Evolutionary conservation across 805 yeast species (phyloP).

Genomic region (Candida awuae): DNA sequence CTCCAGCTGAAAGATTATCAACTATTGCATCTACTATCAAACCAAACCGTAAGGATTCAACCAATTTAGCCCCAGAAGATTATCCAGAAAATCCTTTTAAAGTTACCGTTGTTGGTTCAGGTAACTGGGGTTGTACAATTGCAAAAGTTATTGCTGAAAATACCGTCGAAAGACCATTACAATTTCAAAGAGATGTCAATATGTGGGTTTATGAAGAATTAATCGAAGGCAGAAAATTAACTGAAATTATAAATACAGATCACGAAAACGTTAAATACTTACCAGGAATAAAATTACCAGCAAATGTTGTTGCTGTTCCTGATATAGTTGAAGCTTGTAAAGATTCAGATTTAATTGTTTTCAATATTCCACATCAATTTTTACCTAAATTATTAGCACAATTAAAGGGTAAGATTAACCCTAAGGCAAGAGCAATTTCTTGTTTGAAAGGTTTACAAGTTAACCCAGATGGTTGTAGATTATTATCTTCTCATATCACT

Average conservation of each 20-base stretch:
- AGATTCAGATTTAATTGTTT: conserved; percentile 79
- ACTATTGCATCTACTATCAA: conserved; percentile 15
- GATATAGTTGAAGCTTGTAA: conserved; percentile 66
- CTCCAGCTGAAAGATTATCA: conserved; percentile 23
- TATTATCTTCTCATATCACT: conserved; percentile 71
- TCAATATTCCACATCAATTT: conserved; percentile 97
- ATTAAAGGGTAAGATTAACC: conserved; percentile 66
- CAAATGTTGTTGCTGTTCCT: conserved; percentile 83
- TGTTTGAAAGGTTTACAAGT: conserved; percentile 95
- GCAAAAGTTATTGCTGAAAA: conserved; percentile 94
- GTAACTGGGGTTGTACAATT: conserved; percentile 97
- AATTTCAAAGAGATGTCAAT: conserved; percentile 67
- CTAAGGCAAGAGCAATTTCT: conserved; percentile 77
- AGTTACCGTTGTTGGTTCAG: conserved; percentile 84
- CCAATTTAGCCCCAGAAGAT: conserved; percentile 15
- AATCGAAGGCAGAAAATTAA: conserved; percentile 68
- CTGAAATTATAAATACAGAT: conserved; percentile 80
- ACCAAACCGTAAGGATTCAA: conserved; percentile 15
- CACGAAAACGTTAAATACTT: conserved; percentile 94
- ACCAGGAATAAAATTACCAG: conserved; percentile 81
- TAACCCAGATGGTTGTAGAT: conserved; percentile 72
- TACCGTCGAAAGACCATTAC: conserved; percentile 57
- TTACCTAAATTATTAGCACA: conserved; percentile 68
- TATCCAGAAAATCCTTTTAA: conserved; percentile 34
- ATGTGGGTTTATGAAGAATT: conserved; percentile 97